Percentiles rank a stretch among this genome's conserved stretches.
Conservation (phyloP, 352 stramenopile species). For the Globisporangium uncinulatum region DNA sequence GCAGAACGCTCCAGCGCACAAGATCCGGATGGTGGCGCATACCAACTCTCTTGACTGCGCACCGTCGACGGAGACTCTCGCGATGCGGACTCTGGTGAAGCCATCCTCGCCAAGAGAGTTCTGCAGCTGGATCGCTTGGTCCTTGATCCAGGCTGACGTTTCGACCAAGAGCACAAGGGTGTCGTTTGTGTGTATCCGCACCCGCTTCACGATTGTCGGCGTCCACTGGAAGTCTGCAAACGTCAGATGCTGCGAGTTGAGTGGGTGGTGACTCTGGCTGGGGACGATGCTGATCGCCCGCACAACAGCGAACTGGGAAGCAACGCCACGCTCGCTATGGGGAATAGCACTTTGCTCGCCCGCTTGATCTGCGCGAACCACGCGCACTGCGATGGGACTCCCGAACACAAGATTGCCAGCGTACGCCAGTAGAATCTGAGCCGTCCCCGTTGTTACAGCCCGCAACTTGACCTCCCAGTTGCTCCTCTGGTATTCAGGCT, state of each 20-base stretch:
- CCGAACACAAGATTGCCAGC: constrained; percentile 1
- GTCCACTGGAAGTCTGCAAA: constrained; percentile 7
- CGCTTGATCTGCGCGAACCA: neutral
- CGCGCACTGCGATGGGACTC: constrained; percentile 4
- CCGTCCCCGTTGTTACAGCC: neutral
- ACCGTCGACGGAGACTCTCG: neutral
- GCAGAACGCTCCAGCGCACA: neutral
- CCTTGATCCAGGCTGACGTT: neutral
- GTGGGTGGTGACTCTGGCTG: too few relatives aligned
- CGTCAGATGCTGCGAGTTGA: neutral
- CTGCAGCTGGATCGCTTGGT: neutral
- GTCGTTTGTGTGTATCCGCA: constrained; percentile 5
- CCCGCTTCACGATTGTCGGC: neutral
- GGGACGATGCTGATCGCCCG: neutral
- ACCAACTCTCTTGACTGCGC: neutral
- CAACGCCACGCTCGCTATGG: too few relatives aligned
- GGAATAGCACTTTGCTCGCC: too few relatives aligned
- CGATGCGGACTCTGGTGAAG: too few relatives aligned
- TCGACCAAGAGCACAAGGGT: constrained; percentile 9
- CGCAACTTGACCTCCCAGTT: neutral
- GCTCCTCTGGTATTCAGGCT: neutral
- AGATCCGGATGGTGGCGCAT: neutral
- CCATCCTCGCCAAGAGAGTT: neutral
- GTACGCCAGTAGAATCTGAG: neutral
- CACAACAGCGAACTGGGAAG: neutral